A percentile compares a stretch with the other conserved stretches of the same genome.
These are phyloP conservation scores for Oemleria cerasiformis DNA, from an alignment of 306 rosid genomes.

Conservation along the genomic window DNA sequence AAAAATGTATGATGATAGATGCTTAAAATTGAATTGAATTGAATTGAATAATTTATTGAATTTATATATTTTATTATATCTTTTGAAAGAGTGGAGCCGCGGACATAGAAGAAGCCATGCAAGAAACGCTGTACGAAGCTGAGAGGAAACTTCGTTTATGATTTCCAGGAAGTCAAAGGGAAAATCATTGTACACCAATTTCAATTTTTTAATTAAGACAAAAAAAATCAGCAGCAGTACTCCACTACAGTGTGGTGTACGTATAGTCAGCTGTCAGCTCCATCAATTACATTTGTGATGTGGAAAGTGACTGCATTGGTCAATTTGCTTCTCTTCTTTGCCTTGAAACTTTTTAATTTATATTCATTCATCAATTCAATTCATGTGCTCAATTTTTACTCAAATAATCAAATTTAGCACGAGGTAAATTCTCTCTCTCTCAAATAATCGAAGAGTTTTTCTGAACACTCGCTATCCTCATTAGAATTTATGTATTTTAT, in stretches of 20 bases:
- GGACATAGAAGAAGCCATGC: constrained; percentile 20
- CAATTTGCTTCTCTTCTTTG: background rate
- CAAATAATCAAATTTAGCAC: background rate
- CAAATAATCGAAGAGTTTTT: too few relatives aligned
- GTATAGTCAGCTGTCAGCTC: background rate
- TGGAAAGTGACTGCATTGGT: background rate
- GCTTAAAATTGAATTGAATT: too few relatives aligned
- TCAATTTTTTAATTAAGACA: background rate
- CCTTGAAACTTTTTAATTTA: background rate
- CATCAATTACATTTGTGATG: background rate
- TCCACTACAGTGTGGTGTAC: background rate
- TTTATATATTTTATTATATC: background rate
- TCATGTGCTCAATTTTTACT: too few relatives aligned
- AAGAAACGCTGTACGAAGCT: constrained; percentile 18
- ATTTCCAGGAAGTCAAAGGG: constrained; percentile 16
- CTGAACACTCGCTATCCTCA: too few relatives aligned
- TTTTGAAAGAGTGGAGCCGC: constrained; percentile 17
- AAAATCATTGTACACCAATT: too few relatives aligned
- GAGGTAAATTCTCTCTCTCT: background rate
- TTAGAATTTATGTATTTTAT: background rate
- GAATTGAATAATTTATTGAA: too few relatives aligned
- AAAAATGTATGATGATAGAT: too few relatives aligned
- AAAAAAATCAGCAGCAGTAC: too few relatives aligned
- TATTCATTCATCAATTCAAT: too few relatives aligned
- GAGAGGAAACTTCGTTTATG: constrained; percentile 23